These are phyloP conservation scores for Peribolospora baueri DNA, from an alignment of 768 basidiomycete species.

Conservation along the genomic window DNA sequence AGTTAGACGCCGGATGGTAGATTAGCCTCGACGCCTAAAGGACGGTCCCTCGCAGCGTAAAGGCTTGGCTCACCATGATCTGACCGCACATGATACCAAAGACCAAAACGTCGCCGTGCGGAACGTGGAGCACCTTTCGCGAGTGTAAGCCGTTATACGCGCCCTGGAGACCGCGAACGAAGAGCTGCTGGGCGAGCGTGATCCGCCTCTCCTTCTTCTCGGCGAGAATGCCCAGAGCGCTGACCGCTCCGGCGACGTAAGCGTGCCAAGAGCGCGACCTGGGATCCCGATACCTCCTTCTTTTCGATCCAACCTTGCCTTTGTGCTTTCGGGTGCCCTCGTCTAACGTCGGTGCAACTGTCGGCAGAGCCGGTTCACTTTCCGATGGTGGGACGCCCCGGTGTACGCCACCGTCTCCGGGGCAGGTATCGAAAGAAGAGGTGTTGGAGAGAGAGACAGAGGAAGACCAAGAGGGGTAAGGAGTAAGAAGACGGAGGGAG, in stretches of 20 bases:
- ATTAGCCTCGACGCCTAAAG: too few relatives aligned
- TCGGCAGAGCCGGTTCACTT: slow-evolving; percentile 25
- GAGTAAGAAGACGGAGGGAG: slow-evolving; percentile 44
- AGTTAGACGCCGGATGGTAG: too few relatives aligned
- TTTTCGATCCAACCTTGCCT: slow-evolving; percentile 34
- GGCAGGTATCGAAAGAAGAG: slow-evolving; percentile 14
- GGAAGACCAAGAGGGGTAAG: not conserved
- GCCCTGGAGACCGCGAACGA: slow-evolving; percentile 77
- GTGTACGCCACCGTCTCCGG: slow-evolving; percentile 18
- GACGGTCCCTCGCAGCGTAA: too few relatives aligned
- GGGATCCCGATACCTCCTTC: slow-evolving; percentile 24
- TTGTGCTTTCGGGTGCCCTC: slow-evolving; percentile 4
- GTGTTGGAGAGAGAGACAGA: slow-evolving; percentile 13
- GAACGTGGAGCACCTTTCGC: slow-evolving; percentile 41
- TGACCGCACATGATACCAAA: slow-evolving; percentile 65
- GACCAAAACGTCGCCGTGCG: slow-evolving; percentile 58
- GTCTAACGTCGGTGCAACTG: slow-evolving; percentile 33
- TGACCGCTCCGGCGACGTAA: slow-evolving; percentile 47
- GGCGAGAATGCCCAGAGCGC: slow-evolving; percentile 50
- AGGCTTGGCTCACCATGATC: slow-evolving; percentile 31
- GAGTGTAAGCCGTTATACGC: slow-evolving; percentile 56
- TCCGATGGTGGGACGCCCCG: not conserved
- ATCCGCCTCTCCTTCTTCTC: slow-evolving; percentile 42
- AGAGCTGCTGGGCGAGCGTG: slow-evolving; percentile 61
- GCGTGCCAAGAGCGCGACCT: slow-evolving; percentile 38